phyloP scores from a whole-genome alignment of 495 filamentous ascomycete genomes.

The Neurospora hispaniola region DNA sequence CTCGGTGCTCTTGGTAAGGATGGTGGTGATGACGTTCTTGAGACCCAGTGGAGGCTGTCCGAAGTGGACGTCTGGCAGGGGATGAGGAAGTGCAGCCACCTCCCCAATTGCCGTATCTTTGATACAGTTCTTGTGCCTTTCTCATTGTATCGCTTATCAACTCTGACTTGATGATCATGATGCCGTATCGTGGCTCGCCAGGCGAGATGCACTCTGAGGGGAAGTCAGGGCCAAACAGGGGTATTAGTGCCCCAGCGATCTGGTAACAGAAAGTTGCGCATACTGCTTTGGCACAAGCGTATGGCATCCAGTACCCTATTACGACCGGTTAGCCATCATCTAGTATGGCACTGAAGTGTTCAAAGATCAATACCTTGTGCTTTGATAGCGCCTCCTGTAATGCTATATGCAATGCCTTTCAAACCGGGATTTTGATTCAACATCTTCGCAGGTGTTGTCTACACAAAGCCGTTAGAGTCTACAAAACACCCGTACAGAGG shows the following conservation, averaged over 20 bases:
- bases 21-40: not conserved
- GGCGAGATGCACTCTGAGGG: constrained; percentile 56
- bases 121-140: constrained; percentile 33
- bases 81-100: not conserved
- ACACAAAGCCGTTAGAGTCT: not conserved
- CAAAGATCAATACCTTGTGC: constrained; percentile 62
- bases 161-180: constrained; percentile 55
- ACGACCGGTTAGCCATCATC: not conserved
- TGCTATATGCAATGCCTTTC: constrained; percentile 77
- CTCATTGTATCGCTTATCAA: constrained; percentile 48
- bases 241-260: constrained; percentile 76
- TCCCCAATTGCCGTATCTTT: not conserved
- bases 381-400: constrained; percentile 80
- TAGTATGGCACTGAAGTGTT: not conserved
- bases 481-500: not conserved
- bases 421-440: constrained; percentile 71
- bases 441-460: constrained; percentile 81
- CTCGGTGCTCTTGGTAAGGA: constrained; percentile 1
- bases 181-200: constrained; percentile 43
- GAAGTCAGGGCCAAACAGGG: constrained; percentile 78
- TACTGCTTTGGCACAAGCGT: constrained; percentile 66
- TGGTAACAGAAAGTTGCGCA: constrained; percentile 78
- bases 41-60: constrained; percentile 9
- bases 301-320: constrained; percentile 96
- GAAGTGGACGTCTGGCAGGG: constrained; percentile 1